These are phyloP conservation scores for Linderina pennispora DNA, from an alignment of 192 early-diverging fungal species.

Conservation along the genomic window DNA sequence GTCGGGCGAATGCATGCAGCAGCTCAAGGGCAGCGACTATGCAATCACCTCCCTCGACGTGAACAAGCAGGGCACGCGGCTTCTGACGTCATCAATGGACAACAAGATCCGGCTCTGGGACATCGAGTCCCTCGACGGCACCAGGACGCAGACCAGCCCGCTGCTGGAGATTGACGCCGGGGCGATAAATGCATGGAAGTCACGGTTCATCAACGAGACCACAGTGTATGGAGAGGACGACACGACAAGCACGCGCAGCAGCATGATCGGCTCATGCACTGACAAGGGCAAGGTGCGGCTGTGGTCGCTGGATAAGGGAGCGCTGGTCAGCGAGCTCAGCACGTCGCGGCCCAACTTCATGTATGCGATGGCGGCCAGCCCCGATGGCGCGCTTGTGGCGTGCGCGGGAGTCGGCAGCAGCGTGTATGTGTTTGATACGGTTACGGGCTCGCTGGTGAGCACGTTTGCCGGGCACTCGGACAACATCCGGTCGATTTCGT, in stretches of 20 bases:
- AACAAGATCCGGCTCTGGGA: conserved; percentile 39
- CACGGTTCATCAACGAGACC: conserved; percentile 22
- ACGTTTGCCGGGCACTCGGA: conserved; percentile 43
- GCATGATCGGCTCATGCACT: conserved; percentile 29
- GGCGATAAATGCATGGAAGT: conserved; percentile 35
- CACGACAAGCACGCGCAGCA: not conserved
- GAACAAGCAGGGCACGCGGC: conserved; percentile 25
- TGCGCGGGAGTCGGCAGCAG: conserved; percentile 32
- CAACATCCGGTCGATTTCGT: conserved; percentile 37
- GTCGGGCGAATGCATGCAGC: conserved; percentile 17
- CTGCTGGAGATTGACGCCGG: conserved; percentile 22
- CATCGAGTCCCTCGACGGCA: conserved; percentile 1
- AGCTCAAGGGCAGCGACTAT: conserved; percentile 26
- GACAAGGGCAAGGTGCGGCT: conserved; percentile 31
- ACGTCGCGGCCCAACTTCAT: conserved; percentile 39
- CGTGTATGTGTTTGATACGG: conserved; percentile 35
- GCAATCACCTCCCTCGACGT: conserved; percentile 42
- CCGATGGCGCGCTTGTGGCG: conserved; percentile 28
- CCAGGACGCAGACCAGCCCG: conserved; percentile 1
- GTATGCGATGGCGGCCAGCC: conserved; percentile 34
- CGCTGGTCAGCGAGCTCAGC: conserved; percentile 26
- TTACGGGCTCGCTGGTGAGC: conserved; percentile 18
- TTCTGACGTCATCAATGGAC: conserved; percentile 45
- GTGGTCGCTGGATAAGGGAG: conserved; percentile 24
- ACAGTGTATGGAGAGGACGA: too few species aligned